Evolutionary conservation across 2,329 filamentous ascomycete species (phyloP), one percentile per base, ranked within the genome.

Genomic region (Fusarium mangiferae): DNA sequence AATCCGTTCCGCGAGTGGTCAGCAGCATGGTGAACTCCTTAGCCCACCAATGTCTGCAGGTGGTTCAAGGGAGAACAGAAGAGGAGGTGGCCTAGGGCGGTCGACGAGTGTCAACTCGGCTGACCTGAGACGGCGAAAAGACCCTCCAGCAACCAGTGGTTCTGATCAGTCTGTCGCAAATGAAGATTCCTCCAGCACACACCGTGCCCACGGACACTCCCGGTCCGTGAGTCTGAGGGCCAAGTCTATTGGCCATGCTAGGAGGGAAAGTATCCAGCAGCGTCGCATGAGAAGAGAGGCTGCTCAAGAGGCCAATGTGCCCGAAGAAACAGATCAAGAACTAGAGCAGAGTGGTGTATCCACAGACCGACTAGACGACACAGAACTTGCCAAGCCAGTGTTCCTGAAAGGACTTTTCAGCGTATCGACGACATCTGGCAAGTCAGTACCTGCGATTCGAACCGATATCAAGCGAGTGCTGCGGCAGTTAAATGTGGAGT

Each of bases 351-450:
- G 89, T 66, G 89, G 89, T 7, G 82, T 87, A 35, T 92, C 90
- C 14, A 90, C 87, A 5, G 90, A 92, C 45, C 84, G 89, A 30
- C 82, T 92, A 15, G 88, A 90, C 70, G 91, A 90, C 75, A 91
- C 93, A 10, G 94, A 97, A 75, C 90, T 96, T 69, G 92, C 96
- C 60, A 98, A 98, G 81, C 96, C 96, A 0, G 96, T 98, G 7
- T 98, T 93, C 81, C 89, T 99, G 65, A 99, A 98, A 83, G 96
- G 96, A 9, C 87, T 99, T 24, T 98, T 99, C 84, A 98, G 96
- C 78, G 96, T 98, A 61, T 97, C 94, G 8, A 99, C 96, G 1
- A 99, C 96, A 12, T 98, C 95, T 66, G 96, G 92, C 79, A 97
- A 97, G 80, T 94, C 96, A 2, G 90, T 98, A 17, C 87, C 91